phyloP scores from a whole-genome alignment of 1,284 basidiomycete species.

The Exobasidium cylindrosporum region DNA sequence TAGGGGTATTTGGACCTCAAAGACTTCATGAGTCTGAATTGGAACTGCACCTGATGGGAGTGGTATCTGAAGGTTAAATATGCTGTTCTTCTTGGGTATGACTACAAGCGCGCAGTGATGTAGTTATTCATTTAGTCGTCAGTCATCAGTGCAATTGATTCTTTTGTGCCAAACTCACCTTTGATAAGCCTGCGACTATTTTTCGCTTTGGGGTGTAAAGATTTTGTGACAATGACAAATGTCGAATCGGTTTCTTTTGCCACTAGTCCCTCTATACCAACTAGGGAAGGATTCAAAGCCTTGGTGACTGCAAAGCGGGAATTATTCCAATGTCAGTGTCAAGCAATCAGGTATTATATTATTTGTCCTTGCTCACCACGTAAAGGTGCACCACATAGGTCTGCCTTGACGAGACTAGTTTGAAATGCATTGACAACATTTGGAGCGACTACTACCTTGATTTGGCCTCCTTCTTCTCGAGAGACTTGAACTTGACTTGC shows the following conservation, averaged over 20 bases:
- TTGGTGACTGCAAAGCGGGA: background rate
- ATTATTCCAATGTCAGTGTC: too few species aligned
- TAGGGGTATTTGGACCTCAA: slow-evolving; percentile 10
- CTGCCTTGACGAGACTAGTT: slow-evolving; percentile 8
- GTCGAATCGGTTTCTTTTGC: slow-evolving; percentile 12
- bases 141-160: too few species aligned
- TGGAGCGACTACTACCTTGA: background rate
- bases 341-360: too few species aligned
- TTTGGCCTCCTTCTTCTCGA: background rate
- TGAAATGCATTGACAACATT: background rate
- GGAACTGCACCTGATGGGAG: background rate
- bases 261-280: slow-evolving; percentile 10
- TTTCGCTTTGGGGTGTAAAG: slow-evolving; percentile 7
- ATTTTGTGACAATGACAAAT: slow-evolving; percentile 10
- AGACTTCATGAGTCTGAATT: background rate
- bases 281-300: slow-evolving; percentile 12
- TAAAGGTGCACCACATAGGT: slow-evolving; percentile 12
- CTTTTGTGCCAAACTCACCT: too few species aligned
- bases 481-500: background rate
- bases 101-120: background rate
- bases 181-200: slow-evolving; percentile 4
- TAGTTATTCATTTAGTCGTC: too few species aligned
- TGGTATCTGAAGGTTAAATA: slow-evolving; percentile 7
- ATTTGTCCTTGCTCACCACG: background rate
- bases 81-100: slow-evolving; percentile 13